phyloP scores from a whole-genome alignment of 2,329 filamentous ascomycete genomes.

The Aspergillus floridensis region DNA sequence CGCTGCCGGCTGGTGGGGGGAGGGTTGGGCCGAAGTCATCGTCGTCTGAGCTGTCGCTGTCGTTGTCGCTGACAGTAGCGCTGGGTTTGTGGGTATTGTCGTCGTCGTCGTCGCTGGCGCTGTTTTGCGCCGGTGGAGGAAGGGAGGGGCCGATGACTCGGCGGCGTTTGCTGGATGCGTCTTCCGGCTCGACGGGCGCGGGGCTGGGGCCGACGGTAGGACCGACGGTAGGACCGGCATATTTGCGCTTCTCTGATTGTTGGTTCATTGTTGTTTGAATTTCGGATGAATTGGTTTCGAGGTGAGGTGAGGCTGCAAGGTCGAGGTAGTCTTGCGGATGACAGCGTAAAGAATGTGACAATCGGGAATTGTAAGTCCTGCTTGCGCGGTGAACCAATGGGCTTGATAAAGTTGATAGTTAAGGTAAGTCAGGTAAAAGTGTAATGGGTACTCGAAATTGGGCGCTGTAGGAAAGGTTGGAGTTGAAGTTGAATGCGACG shows the following conservation, averaged over 20 bases:
- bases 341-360: too few relatives aligned
- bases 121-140: constrained; percentile 44
- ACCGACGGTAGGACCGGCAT: constrained; percentile 9
- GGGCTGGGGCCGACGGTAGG: constrained; percentile 2
- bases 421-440: background rate
- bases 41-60: constrained; percentile 31
- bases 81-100: constrained; percentile 23
- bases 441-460: background rate
- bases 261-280: background rate
- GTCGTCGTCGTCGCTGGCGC: constrained; percentile 18
- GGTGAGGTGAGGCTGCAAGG: background rate
- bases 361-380: background rate
- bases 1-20: constrained; percentile 28
- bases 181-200: background rate
- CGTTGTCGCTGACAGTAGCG: constrained; percentile 8
- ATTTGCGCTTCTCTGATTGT: constrained; percentile 22
- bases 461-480: background rate
- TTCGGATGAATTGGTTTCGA: background rate
- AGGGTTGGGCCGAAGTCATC: constrained; percentile 46
- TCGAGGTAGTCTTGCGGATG: too few relatives aligned
- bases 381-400: background rate
- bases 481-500: background rate
- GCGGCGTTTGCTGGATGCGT: constrained; percentile 43
- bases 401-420: background rate
- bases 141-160: constrained; percentile 56